Percentiles rank a stretch among this genome's conserved stretches.
Conservation (phyloP, 2,329 filamentous ascomycete genomes). For the Penicillium sp. region DNA sequence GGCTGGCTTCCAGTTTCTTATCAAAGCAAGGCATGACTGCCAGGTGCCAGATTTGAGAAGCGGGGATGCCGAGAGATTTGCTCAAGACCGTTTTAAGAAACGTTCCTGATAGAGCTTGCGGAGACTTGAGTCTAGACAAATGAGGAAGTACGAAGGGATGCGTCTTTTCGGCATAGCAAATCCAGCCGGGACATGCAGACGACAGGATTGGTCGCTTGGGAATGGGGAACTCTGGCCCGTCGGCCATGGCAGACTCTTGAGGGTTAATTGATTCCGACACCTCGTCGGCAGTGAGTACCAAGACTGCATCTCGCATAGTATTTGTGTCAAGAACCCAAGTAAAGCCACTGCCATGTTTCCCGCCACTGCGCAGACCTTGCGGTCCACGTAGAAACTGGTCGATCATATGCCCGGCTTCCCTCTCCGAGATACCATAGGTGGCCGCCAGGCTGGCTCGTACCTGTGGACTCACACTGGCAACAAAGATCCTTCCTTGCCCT, state of each 20-base stretch:
- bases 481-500: conserved; percentile 72
- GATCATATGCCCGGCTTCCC: conserved; percentile 79
- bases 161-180: conserved; percentile 98
- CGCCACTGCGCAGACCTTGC: conserved; percentile 70
- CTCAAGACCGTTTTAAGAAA: conserved; percentile 85
- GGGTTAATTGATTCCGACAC: conserved; percentile 53
- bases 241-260: conserved; percentile 13
- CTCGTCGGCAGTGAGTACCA: conserved; percentile 80
- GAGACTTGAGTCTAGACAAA: conserved; percentile 87
- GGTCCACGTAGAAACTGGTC: conserved; percentile 75
- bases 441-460: conserved; percentile 86
- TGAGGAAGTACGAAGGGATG: conserved; percentile 92
- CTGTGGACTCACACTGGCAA: conserved; percentile 93
- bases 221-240: conserved; percentile 23
- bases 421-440: conserved; percentile 74
- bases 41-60: conserved; percentile 87
- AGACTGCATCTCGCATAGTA: conserved; percentile 75
- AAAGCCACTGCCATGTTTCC: conserved; percentile 75
- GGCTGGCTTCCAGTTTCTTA: conserved; percentile 95
- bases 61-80: conserved; percentile 70
- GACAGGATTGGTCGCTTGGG: conserved; percentile 63
- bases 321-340: conserved; percentile 92
- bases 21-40: conserved; percentile 99
- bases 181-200: conserved; percentile 94
- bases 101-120: conserved; percentile 88